These are phyloP conservation scores for Magnaporthiopsis incrustans DNA, from an alignment of 2,329 filamentous ascomycete genomes.

Conservation along the genomic window DNA sequence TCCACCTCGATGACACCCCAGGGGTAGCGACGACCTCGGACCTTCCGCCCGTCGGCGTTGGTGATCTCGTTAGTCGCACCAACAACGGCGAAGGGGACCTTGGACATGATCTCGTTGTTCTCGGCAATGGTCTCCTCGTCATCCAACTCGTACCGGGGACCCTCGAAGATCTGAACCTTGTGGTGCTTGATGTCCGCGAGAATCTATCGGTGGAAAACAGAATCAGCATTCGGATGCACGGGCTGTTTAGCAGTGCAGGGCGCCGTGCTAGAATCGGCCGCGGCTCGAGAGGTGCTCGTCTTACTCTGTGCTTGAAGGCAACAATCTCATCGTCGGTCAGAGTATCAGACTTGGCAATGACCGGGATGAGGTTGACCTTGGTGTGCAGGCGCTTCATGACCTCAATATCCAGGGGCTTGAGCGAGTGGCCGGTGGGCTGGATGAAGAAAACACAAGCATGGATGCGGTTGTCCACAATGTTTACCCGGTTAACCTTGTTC, in stretches of 20 bases:
- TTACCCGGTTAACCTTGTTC: constrained; percentile 99
- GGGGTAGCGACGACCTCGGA: constrained; percentile 91
- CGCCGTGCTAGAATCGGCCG: not conserved
- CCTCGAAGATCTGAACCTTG: constrained; percentile 98
- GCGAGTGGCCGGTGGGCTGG: constrained; percentile 93
- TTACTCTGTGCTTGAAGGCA: constrained; percentile 91
- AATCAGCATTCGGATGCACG: constrained; percentile 6
- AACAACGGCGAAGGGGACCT: constrained; percentile 96
- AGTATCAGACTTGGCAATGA: constrained; percentile 98
- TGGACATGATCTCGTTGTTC: constrained; percentile 99
- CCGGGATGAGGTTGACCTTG: constrained; percentile 99
- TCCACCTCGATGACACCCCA: constrained; percentile 99
- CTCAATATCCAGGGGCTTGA: constrained; percentile 98
- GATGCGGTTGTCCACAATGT: constrained; percentile 98
- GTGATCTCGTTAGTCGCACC: constrained; percentile 93
- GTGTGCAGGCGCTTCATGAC: constrained; percentile 99
- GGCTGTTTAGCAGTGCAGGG: not conserved
- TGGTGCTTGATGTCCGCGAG: constrained; percentile 95
- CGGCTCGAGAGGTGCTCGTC: constrained; percentile 26
- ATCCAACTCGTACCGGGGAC: constrained; percentile 94
- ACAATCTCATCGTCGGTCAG: constrained; percentile 93
- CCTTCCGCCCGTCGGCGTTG: constrained; percentile 85
- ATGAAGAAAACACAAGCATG: constrained; percentile 99
- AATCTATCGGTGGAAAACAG: constrained; percentile 51
- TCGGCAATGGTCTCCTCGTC: constrained; percentile 99